phyloP scores from a whole-genome alignment of 805 yeast genomes.

The Ogataea nonfermentans region DNA sequence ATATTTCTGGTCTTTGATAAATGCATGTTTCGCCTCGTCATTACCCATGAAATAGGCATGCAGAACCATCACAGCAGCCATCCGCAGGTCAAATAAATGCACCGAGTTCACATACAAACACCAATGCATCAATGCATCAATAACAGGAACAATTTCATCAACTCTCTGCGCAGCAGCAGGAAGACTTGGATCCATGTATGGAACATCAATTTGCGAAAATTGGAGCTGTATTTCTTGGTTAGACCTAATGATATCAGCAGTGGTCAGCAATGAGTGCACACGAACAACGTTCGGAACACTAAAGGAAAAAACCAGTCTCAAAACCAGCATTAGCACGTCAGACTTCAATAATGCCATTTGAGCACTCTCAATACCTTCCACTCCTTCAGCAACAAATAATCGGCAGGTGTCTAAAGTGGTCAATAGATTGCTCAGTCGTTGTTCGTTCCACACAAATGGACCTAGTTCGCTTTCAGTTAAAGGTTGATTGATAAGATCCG shows the following conservation, averaged over 20 bases:
- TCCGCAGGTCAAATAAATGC: constrained; percentile 78
- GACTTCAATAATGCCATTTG: constrained; percentile 61
- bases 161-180: constrained; percentile 32
- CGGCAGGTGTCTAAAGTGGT: constrained; percentile 71
- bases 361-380: constrained; percentile 56
- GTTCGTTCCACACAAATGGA: constrained; percentile 73
- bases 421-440: constrained; percentile 62
- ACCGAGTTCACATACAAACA: constrained; percentile 73
- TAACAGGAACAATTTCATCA: constrained; percentile 57
- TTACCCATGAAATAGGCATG: constrained; percentile 69
- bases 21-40: constrained; percentile 54
- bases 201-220: constrained; percentile 84
- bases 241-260: constrained; percentile 71
- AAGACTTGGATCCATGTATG: constrained; percentile 71
- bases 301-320: constrained; percentile 69
- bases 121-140: constrained; percentile 80
- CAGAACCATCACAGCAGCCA: constrained; percentile 65
- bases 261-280: constrained; percentile 64
- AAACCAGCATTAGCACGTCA: constrained; percentile 61
- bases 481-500: constrained; percentile 62
- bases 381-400: constrained; percentile 70
- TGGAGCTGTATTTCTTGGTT: constrained; percentile 66
- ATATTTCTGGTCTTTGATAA: constrained; percentile 64
- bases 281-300: constrained; percentile 65
- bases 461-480: constrained; percentile 39